Percentiles rank a stretch among this genome's conserved stretches.
phyloP scores from a whole-genome alignment of 805 yeast species.

The Isabelozyma pseudorhagii region DNA sequence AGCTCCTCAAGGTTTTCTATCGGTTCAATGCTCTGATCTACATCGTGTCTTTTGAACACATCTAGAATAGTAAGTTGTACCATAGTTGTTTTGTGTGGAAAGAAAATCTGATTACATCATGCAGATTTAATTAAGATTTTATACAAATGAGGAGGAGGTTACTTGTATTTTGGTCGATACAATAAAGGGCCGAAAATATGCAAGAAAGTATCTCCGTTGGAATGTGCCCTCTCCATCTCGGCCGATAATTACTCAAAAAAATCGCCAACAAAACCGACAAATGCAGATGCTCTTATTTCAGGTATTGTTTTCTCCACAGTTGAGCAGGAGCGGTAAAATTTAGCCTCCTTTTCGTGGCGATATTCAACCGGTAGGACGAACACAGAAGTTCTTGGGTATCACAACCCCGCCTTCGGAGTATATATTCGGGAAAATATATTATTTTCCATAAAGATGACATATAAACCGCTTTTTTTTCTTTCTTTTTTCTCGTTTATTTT shows the following conservation, averaged over 20 bases:
- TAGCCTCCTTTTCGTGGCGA: not conserved
- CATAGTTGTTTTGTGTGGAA: not conserved
- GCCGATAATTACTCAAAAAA: not conserved
- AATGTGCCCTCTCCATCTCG: not conserved
- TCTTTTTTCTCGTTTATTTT: not conserved
- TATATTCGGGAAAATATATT: not conserved
- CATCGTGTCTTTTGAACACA: conserved; percentile 1
- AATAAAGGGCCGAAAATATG: not conserved
- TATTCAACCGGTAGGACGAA: not conserved
- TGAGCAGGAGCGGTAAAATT: not conserved
- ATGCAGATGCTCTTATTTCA: too few species aligned
- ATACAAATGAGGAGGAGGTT: not conserved
- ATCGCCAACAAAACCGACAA: not conserved
- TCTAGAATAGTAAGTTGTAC: conserved; percentile 1
- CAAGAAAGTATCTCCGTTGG: not conserved
- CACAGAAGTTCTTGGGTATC: too few species aligned
- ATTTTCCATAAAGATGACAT: not conserved
- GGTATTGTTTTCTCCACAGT: not conserved
- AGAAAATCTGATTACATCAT: not conserved
- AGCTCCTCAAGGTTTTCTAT: conserved; percentile 5
- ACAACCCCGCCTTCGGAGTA: not conserved
- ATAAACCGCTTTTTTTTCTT: not conserved
- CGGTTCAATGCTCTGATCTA: not conserved
- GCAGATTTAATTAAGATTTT: not conserved
- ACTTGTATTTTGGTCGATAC: not conserved